phyloP scores from a whole-genome alignment of 2,329 filamentous ascomycete genomes.

The Fusarium gaditjirri region DNA sequence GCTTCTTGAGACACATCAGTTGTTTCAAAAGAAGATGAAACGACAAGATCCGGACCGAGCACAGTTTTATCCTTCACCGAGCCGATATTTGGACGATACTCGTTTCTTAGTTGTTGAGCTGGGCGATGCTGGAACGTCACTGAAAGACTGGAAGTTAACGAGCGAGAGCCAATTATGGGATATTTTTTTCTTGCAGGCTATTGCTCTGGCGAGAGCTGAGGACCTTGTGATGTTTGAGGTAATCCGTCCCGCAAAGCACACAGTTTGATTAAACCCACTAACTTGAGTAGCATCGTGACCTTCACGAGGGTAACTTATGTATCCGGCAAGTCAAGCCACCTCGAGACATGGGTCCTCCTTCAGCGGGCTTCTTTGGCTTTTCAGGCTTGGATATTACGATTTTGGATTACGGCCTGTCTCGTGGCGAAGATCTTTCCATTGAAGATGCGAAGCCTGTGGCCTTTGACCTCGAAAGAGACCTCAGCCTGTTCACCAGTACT shows the following conservation, averaged over 20 bases:
- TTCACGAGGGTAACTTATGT: conserved; percentile 74
- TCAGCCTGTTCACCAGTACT: conserved; percentile 68
- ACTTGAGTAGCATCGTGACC: conserved; percentile 65
- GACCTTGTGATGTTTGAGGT: conserved; percentile 70
- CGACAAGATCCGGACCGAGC: conserved; percentile 65
- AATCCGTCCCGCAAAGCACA: conserved; percentile 14
- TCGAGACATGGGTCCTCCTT: conserved; percentile 45
- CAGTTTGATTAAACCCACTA: background rate
- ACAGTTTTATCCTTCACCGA: conserved; percentile 72
- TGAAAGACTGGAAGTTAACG: conserved; percentile 67
- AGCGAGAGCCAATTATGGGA: conserved; percentile 68
- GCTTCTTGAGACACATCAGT: conserved; percentile 69
- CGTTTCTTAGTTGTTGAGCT: conserved; percentile 71
- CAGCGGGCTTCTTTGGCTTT: conserved; percentile 61
- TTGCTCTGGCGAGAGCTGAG: conserved; percentile 70
- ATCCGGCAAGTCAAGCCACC: conserved; percentile 57
- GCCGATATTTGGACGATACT: conserved; percentile 66
- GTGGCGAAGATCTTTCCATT: conserved; percentile 59
- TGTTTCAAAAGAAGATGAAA: conserved; percentile 65
- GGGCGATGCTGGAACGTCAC: conserved; percentile 68
- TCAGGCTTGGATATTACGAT: conserved; percentile 73
- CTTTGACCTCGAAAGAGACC: conserved; percentile 69
- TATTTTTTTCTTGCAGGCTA: conserved; percentile 68
- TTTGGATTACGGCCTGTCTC: conserved; percentile 72
- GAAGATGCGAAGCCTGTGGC: conserved; percentile 57